A percentile compares a stretch with the other conserved stretches of the same genome.
These are phyloP conservation scores for Elaeis oleifera DNA, from an alignment of 202 grass and related monocot genomes.

Conservation along the genomic window DNA sequence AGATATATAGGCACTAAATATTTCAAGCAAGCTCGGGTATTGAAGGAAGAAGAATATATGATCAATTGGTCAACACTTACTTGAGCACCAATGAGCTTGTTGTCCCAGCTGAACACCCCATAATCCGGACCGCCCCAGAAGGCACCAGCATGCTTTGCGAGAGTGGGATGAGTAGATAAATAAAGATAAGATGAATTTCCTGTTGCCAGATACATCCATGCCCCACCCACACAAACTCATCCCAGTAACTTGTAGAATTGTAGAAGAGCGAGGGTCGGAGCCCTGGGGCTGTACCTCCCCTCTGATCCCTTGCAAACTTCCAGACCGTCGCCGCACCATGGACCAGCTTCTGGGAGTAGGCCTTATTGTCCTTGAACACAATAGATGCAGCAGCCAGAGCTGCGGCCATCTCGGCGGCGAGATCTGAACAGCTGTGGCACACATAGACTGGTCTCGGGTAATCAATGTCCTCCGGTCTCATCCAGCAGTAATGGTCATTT, in stretches of 20 bases:
- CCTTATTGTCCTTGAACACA: conserved; percentile 91
- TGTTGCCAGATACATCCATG: conserved; percentile 93
- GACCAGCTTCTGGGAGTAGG: conserved; percentile 86
- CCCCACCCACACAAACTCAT: conserved; percentile 80
- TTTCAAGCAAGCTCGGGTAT: too few species aligned
- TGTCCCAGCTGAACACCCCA: conserved; percentile 98
- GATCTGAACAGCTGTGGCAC: conserved; percentile 68
- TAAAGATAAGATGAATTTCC: conserved; percentile 77
- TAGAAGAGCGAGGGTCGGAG: conserved; percentile 61
- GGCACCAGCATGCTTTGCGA: conserved; percentile 74
- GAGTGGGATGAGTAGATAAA: conserved; percentile 44
- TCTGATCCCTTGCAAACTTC: conserved; percentile 70
- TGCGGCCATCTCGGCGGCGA: conserved; percentile 84
- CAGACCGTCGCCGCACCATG: conserved; percentile 73
- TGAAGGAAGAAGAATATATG: too few species aligned
- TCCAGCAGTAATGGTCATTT: conserved; percentile 92
- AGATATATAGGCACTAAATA: too few species aligned
- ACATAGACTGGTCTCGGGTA: conserved; percentile 61
- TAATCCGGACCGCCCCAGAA: conserved; percentile 62
- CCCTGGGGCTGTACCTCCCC: conserved; percentile 43
- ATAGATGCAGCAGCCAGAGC: conserved; percentile 83
- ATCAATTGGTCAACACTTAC: conserved; percentile 21
- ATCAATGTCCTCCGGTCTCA: conserved; percentile 83
- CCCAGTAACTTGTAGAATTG: conserved; percentile 87
- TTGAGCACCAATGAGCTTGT: conserved; percentile 87